phyloP scores from a whole-genome alignment of 192 early-diverging fungal genomes.

The Lobulomyces angularis region DNA sequence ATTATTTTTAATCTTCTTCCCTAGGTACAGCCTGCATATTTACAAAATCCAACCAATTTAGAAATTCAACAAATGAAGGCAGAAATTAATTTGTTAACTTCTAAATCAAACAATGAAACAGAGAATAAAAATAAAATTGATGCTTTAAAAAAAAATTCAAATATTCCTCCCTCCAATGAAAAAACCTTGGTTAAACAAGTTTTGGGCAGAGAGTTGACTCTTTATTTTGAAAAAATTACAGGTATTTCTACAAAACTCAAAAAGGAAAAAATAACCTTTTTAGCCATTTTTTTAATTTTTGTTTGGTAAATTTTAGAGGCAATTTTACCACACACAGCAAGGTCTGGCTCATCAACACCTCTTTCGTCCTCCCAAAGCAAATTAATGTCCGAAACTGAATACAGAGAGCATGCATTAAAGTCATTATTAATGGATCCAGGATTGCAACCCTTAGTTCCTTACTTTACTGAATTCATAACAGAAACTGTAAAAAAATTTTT shows the following conservation, averaged over 20 bases:
- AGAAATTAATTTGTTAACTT: background rate
- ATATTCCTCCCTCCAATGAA: conserved; percentile 8
- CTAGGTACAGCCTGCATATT: conserved; percentile 92
- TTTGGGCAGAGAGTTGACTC: conserved; percentile 81
- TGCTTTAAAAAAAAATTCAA: conserved; percentile 6
- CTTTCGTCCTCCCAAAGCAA: too few relatives aligned
- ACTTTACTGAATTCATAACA: conserved; percentile 85
- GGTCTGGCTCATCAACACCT: too few relatives aligned
- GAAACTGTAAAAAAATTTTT: conserved; percentile 43
- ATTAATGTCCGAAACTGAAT: too few relatives aligned
- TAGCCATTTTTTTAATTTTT: too few relatives aligned
- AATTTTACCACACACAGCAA: too few relatives aligned
- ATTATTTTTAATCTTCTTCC: too few relatives aligned
- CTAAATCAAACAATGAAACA: too few relatives aligned
- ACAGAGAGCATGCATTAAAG: conserved; percentile 67
- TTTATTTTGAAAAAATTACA: conserved; percentile 88
- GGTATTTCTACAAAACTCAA: conserved; percentile 60
- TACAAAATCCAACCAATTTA: conserved; percentile 78
- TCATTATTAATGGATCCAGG: conserved; percentile 81
- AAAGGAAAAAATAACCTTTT: too few relatives aligned
- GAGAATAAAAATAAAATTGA: background rate
- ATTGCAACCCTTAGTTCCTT: conserved; percentile 85
- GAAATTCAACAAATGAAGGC: conserved; percentile 21
- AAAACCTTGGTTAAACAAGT: conserved; percentile 78
- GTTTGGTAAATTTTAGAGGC: too few relatives aligned